Evolutionary conservation across 2,329 filamentous ascomycete species (phyloP), one percentile per base, ranked within the genome.

Genomic region (Stachybotrys elegans): DNA sequence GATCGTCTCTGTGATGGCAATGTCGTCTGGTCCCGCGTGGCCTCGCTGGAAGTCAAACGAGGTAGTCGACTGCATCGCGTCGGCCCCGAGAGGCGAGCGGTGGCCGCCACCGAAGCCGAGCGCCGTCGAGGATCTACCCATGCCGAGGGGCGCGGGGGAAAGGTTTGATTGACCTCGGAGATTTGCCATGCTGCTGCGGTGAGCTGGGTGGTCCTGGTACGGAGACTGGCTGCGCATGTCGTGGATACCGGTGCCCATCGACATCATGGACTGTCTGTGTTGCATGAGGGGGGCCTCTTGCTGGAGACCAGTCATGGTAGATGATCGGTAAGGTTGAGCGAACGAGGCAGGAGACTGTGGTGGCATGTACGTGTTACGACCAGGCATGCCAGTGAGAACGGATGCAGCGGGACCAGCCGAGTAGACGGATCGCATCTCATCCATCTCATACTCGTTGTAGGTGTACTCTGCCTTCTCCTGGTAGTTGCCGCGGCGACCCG

Each of bases 371-470:
- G 84, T 66, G 50, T 80, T 81, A 55, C 83, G 81, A 42, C 79
- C 76, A 34, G 80, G 85, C 69, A 95, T 88, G 43, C 89, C 90
- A 13, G 88, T 89, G 47, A 95, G 76, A 51, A 97, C 84, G 2
- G 91, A 96, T 7, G 89, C 89, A 76, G 65, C 91, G 72, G 76
- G 92, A 48, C 91, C 88, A 1, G 90, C 95, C 5, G 91, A 96
- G 72, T 97, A 97, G 47, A 94, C 84, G 1, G 90, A 95, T 63
- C 89, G 91, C 76, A 97, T 95, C 64, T 98, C 93, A 62, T 98
- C 94, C 85, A 97, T 91, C 68, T 98, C 93, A 58, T 90, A 95
- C 50, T 85, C 82, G 49, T 92, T 86, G 56, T 88, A 91, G 2
- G 70, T 70, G 36, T 75, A 79, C 20, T 81, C 76, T 43, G 61